Percentiles rank a stretch among this genome's conserved stretches.
phyloP scores from a whole-genome alignment of 2,329 filamentous ascomycete genomes.

The Sarocladiaceae sp. region DNA sequence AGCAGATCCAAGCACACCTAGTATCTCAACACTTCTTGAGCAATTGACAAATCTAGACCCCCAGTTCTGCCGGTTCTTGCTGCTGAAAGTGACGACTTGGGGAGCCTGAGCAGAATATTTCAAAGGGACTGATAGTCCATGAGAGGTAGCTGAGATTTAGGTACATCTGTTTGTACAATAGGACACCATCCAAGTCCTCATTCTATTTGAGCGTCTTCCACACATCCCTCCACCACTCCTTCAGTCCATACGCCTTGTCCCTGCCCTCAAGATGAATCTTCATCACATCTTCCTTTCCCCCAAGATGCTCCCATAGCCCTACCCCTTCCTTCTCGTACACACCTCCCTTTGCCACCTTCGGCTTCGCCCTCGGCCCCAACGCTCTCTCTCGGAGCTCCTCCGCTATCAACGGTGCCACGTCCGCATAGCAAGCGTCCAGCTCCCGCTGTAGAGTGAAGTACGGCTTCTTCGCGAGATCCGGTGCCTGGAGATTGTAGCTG shows the following conservation, averaged over 20 bases:
- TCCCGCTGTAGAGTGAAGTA: constrained; percentile 84
- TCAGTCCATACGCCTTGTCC: constrained; percentile 74
- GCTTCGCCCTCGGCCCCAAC: constrained; percentile 32
- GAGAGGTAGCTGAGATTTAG: too few species aligned
- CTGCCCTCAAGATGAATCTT: constrained; percentile 67
- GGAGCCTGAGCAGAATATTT: too few species aligned
- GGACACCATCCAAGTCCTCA: too few species aligned
- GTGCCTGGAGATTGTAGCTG: constrained; percentile 92
- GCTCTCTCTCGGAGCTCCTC: constrained; percentile 67
- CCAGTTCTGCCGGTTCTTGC: too few species aligned
- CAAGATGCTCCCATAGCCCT: constrained; percentile 57
- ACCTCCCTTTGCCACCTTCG: constrained; percentile 17
- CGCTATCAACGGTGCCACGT: constrained; percentile 72
- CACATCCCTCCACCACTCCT: constrained; percentile 83
- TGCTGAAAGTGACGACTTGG: too few species aligned
- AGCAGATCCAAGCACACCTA: too few species aligned
- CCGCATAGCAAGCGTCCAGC: constrained; percentile 72
- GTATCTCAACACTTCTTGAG: too few species aligned
- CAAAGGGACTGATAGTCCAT: too few species aligned
- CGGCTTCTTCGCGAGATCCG: constrained; percentile 84
- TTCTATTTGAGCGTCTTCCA: constrained; percentile 34
- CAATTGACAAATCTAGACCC: too few species aligned
- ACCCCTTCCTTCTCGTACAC: constrained; percentile 24
- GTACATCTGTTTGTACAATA: too few species aligned
- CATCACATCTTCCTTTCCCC: constrained; percentile 36